Conservation (phyloP, 2,329 filamentous ascomycete species). For the Metarhizium robertsii region DNA sequence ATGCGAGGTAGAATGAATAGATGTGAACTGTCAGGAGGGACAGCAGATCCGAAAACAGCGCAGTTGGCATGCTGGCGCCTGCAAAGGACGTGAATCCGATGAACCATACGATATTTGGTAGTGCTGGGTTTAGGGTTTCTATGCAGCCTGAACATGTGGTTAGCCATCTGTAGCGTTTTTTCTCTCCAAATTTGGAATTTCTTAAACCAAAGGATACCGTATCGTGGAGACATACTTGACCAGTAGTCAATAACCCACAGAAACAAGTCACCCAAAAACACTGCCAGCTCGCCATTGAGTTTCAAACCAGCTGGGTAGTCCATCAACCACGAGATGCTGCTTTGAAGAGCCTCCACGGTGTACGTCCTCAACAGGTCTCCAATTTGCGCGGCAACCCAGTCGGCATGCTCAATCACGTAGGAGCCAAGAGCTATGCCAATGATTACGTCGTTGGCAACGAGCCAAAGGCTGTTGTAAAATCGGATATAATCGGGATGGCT, state of each 20-base stretch:
- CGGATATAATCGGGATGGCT: conserved; percentile 97
- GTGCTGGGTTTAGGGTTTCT: conserved; percentile 61
- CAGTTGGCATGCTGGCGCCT: conserved; percentile 93
- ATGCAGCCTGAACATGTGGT: conserved; percentile 55
- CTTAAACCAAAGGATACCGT: conserved; percentile 7
- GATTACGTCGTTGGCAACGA: conserved; percentile 96
- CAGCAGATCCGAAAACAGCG: conserved; percentile 86
- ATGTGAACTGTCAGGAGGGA: conserved; percentile 91
- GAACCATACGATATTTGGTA: conserved; percentile 84
- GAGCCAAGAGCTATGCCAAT: conserved; percentile 94
- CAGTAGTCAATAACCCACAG: conserved; percentile 98
- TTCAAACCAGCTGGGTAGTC: conserved; percentile 92
- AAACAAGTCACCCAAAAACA: conserved; percentile 92
- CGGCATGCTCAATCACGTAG: conserved; percentile 92
- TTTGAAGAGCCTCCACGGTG: conserved; percentile 78
- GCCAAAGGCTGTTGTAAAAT: conserved; percentile 98
- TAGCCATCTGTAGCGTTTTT: neutral
- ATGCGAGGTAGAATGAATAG: conserved; percentile 95
- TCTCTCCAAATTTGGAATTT: neutral
- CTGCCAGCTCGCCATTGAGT: conserved; percentile 84
- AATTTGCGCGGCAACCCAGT: conserved; percentile 73
- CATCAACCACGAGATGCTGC: conserved; percentile 92
- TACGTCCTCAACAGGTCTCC: conserved; percentile 68
- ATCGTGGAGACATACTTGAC: conserved; percentile 52
- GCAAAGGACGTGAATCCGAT: conserved; percentile 93